Evolutionary conservation across 2,329 filamentous ascomycete genomes (phyloP).

Genomic region (Allantophomopsis cytisporea): DNA sequence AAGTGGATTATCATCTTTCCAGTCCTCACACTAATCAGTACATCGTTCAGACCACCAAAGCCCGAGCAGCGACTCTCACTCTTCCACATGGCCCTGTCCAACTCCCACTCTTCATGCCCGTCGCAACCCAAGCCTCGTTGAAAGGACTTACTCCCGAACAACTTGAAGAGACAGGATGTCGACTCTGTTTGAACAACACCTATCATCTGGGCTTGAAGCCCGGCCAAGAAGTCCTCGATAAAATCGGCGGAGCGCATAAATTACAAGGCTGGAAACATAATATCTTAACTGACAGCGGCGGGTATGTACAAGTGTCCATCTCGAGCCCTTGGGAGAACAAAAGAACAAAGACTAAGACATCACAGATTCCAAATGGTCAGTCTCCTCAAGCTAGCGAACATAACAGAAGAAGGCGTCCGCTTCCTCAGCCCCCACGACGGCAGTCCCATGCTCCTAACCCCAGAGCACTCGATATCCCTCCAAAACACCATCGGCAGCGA

Average conservation of each 20-base stretch:
- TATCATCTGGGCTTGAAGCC: constrained; percentile 94
- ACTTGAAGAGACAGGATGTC: constrained; percentile 77
- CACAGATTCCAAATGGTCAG: constrained; percentile 96
- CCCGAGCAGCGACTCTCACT: constrained; percentile 74
- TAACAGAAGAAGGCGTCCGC: constrained; percentile 86
- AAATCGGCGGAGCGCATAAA: constrained; percentile 84
- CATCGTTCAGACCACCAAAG: constrained; percentile 67
- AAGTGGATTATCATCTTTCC: constrained; percentile 20
- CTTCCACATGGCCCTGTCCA: constrained; percentile 86
- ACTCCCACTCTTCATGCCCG: constrained; percentile 95
- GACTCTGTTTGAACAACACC: constrained; percentile 92
- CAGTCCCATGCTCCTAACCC: constrained; percentile 88
- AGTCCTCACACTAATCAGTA: constrained; percentile 5
- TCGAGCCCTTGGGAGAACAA: too few species aligned
- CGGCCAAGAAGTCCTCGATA: constrained; percentile 76
- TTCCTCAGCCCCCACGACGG: constrained; percentile 97
- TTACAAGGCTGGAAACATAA: constrained; percentile 94
- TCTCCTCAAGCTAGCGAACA: constrained; percentile 77
- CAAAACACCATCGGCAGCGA: constrained; percentile 97
- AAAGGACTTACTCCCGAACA: constrained; percentile 92
- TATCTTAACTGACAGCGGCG: constrained; percentile 72
- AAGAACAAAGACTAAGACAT: too few species aligned
- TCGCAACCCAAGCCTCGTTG: constrained; percentile 89
- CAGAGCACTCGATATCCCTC: constrained; percentile 89
- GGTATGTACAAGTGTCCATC: constrained; percentile 27